phyloP scores from a whole-genome alignment of 2,329 filamentous ascomycete species.

The Aureobasidium subglaciale region DNA sequence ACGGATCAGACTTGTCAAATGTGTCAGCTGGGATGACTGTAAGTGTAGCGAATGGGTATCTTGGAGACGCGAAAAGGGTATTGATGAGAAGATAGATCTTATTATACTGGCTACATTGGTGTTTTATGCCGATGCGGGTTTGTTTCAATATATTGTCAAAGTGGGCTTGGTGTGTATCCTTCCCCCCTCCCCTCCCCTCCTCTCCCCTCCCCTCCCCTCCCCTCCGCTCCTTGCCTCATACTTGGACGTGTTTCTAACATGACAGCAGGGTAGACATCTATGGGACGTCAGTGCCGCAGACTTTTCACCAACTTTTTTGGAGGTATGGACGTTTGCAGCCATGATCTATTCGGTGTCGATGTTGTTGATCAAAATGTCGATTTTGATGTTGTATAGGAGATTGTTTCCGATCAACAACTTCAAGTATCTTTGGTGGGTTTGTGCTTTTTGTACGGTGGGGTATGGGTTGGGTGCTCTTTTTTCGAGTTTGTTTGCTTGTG shows the following conservation, averaged over 20 bases:
- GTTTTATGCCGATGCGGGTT: neutral
- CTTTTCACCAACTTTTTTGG: constrained; percentile 1
- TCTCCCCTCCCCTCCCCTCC: neutral
- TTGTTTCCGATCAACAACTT: constrained; percentile 11
- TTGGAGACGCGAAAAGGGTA: too few relatives aligned
- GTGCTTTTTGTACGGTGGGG: constrained; percentile 1
- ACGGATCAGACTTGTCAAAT: constrained; percentile 6
- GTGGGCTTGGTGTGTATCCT: neutral
- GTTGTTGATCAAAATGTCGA: constrained; percentile 20
- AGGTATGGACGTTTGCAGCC: neutral
- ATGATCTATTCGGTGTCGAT: constrained; percentile 11
- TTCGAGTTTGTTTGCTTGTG: constrained; percentile 10
- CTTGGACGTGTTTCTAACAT: too few relatives aligned
- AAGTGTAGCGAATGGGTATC: neutral
- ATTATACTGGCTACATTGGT: neutral
- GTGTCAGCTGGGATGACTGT: constrained; percentile 13
- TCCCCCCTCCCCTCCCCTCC: neutral
- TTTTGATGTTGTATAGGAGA: constrained; percentile 8
- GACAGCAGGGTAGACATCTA: neutral
- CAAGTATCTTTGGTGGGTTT: constrained; percentile 4
- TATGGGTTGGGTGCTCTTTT: constrained; percentile 6
- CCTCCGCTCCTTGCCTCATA: too few relatives aligned
- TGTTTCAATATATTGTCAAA: constrained; percentile 2
- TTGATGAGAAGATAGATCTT: neutral
- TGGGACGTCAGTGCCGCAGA: constrained; percentile 1